phyloP scores from a whole-genome alignment of 306 rosid species.

The Cucumis cinereus region DNA sequence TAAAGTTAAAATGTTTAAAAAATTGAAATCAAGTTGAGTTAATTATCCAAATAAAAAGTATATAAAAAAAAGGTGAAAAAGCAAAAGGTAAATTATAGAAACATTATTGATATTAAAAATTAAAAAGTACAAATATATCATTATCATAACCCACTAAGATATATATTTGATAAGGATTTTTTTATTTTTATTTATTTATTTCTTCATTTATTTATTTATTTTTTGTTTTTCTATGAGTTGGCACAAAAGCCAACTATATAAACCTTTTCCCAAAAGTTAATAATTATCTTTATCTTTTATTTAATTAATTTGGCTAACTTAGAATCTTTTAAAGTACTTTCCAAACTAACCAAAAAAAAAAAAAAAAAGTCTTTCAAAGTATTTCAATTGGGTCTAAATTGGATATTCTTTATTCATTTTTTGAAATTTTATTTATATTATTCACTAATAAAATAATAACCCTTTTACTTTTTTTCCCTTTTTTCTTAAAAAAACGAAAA shows the following conservation, averaged over 20 bases:
- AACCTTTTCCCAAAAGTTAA: neutral
- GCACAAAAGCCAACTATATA: neutral
- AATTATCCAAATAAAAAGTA: neutral
- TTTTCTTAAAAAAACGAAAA: no score
- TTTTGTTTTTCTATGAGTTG: neutral
- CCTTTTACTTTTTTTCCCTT: neutral
- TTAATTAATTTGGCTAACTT: neutral
- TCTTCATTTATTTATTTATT: no score
- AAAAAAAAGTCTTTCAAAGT: neutral
- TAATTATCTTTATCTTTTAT: neutral
- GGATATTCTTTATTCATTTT: neutral
- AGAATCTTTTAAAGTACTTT: slow-evolving; percentile 1
- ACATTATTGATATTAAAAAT: neutral
- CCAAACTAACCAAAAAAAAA: neutral
- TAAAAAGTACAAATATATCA: neutral
- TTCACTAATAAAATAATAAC: neutral
- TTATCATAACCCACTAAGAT: neutral
- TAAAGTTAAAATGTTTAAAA: no score
- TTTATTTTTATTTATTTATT: neutral
- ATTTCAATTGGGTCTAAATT: neutral
- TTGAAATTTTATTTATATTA: neutral
- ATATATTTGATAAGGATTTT: neutral
- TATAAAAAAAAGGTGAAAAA: neutral
- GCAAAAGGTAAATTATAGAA: neutral
- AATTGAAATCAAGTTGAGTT: neutral